These are phyloP conservation scores for Boeremia lycopersici DNA, from an alignment of 2,329 filamentous ascomycete genomes.

Conservation along the genomic window DNA sequence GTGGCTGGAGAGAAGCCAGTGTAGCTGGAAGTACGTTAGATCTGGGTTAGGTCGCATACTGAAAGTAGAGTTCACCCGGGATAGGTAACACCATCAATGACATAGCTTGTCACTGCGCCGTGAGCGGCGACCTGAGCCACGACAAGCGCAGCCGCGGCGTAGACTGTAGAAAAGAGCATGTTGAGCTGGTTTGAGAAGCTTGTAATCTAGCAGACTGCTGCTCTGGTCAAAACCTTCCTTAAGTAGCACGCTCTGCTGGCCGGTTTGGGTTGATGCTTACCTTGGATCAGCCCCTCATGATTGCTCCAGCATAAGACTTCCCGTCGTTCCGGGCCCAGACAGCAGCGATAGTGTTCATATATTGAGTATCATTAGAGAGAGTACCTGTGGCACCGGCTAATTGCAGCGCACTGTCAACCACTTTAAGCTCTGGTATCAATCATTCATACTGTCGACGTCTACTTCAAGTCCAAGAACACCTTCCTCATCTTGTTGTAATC, in stretches of 20 bases:
- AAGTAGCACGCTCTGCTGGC: constrained; percentile 1
- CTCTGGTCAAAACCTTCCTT: constrained; percentile 1
- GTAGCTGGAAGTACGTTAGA: constrained; percentile 53
- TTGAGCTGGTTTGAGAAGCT: constrained; percentile 20
- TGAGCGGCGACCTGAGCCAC: constrained; percentile 41
- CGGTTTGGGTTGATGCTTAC: neutral
- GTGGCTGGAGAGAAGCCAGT: constrained; percentile 58
- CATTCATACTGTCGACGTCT: neutral
- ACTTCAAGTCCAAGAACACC: constrained; percentile 18
- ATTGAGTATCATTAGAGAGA: neutral
- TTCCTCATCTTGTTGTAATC: constrained; percentile 25
- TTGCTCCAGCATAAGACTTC: constrained; percentile 1
- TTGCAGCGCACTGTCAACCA: constrained; percentile 7
- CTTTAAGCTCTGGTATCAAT: neutral
- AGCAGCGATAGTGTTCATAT: constrained; percentile 8
- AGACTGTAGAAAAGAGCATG: constrained; percentile 47
- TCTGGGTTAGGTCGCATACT: constrained; percentile 32
- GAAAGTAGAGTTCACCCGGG: constrained; percentile 28
- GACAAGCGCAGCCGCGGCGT: constrained; percentile 42
- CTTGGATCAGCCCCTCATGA: neutral
- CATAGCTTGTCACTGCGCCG: constrained; percentile 46
- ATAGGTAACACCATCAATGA: constrained; percentile 41
- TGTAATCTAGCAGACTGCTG: neutral
- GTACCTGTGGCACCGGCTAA: constrained; percentile 8
- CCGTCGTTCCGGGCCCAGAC: constrained; percentile 9